Conservation (phyloP, 2,329 filamentous ascomycete genomes). For the Lachnellula hyalina region DNA sequence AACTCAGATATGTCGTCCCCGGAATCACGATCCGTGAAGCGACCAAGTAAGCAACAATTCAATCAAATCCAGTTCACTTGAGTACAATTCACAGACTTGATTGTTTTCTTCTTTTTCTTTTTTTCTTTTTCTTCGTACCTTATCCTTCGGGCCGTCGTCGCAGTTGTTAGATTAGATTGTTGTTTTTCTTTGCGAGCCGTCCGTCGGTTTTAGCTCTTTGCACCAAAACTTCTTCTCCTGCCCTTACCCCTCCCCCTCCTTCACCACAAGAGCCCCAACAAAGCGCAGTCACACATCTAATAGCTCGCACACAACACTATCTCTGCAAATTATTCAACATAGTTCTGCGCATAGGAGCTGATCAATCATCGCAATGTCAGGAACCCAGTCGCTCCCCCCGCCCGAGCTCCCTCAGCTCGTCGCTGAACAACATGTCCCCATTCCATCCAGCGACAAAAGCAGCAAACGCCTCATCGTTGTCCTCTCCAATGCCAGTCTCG, state of each 20-base stretch:
- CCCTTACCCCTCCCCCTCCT: background rate
- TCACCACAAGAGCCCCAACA: background rate
- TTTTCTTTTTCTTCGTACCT: background rate
- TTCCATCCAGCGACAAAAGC: slow-evolving; percentile 81
- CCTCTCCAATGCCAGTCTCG: slow-evolving; percentile 91
- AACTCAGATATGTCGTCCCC: slow-evolving; percentile 3
- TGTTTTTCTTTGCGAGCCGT: too few species aligned
- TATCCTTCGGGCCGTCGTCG: too few species aligned
- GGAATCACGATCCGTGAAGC: slow-evolving; percentile 17
- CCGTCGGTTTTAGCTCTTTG: too few species aligned
- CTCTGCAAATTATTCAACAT: slow-evolving; percentile 18
- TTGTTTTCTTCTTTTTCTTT: background rate
- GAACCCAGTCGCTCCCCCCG: slow-evolving; percentile 91
- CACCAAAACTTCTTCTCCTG: too few species aligned
- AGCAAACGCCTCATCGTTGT: slow-evolving; percentile 90
- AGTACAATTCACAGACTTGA: background rate
- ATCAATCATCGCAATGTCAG: slow-evolving; percentile 40
- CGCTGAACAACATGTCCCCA: slow-evolving; percentile 84
- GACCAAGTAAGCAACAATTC: slow-evolving; percentile 26
- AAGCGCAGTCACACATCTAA: slow-evolving; percentile 1
- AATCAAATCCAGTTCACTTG: background rate
- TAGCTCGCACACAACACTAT: background rate
- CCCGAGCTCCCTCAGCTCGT: slow-evolving; percentile 87
- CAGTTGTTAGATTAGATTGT: too few species aligned
- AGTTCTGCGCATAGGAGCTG: slow-evolving; percentile 16